Evolutionary conservation across 2,329 filamentous ascomycete species (phyloP).

Genomic region (Aspergillus transmontanensis): DNA sequence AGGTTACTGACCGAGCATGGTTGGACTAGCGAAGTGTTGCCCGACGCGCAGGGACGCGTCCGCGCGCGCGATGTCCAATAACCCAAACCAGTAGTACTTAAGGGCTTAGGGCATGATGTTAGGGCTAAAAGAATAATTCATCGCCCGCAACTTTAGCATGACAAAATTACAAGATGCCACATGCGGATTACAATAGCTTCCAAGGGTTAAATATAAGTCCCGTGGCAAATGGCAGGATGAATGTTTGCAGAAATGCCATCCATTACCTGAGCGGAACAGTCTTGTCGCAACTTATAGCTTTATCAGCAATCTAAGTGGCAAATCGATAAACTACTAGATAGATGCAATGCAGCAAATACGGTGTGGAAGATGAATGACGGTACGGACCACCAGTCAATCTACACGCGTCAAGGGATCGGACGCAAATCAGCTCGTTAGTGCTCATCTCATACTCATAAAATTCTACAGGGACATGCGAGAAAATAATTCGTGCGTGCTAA

Average conservation of each 20-base stretch:
- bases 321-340: too few species aligned
- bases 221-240: too few species aligned
- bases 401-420: neutral
- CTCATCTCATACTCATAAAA: neutral
- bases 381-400: neutral
- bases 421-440: neutral
- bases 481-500: neutral
- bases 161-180: too few species aligned
- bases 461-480: neutral
- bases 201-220: too few species aligned
- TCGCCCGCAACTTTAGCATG: too few species aligned
- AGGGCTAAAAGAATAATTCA: conserved; percentile 6
- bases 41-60: conserved; percentile 31
- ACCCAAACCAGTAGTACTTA: conserved; percentile 24
- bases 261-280: too few species aligned
- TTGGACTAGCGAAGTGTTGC: conserved; percentile 11
- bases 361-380: too few species aligned
- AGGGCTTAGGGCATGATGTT: conserved; percentile 38
- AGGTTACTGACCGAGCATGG: neutral
- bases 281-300: too few species aligned
- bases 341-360: too few species aligned
- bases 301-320: too few species aligned
- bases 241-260: too few species aligned
- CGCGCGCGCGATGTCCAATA: conserved; percentile 19
- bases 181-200: too few species aligned